These are phyloP conservation scores for Nakazawaea populi DNA, from an alignment of 805 yeast species.

Conservation along the genomic window DNA sequence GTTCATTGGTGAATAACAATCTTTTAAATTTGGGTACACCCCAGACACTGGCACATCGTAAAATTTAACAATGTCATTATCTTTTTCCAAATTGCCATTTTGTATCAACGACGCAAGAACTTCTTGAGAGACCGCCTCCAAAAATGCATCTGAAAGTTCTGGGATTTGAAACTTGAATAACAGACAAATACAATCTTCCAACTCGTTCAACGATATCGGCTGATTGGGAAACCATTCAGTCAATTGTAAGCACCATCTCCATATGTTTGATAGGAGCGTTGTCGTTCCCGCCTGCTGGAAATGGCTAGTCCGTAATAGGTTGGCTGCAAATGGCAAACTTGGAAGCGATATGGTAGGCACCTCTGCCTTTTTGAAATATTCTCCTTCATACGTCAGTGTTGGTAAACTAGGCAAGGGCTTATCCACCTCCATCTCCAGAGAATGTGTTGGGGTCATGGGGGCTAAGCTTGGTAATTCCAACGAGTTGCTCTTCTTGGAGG, in stretches of 20 bases:
- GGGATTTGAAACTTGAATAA: conserved; percentile 5
- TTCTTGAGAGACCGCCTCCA: conserved; percentile 6
- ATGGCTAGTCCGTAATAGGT: conserved; percentile 41
- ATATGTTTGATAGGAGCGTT: conserved; percentile 42
- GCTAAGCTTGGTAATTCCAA: conserved; percentile 1
- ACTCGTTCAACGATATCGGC: conserved; percentile 43
- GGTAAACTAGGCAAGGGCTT: conserved; percentile 9
- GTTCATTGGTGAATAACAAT: conserved; percentile 15
- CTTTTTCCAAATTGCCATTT: conserved; percentile 14
- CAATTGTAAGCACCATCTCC: conserved; percentile 47
- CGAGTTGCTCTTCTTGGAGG: background rate
- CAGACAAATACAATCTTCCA: conserved; percentile 40
- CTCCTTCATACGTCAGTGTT: conserved; percentile 1
- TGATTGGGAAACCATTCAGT: conserved; percentile 48
- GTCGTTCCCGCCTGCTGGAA: conserved; percentile 40
- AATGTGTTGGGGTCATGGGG: conserved; percentile 2
- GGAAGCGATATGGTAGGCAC: conserved; percentile 30
- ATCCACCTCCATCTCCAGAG: background rate
- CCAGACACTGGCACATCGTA: conserved; percentile 30
- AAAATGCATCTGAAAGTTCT: conserved; percentile 1
- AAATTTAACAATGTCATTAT: conserved; percentile 7
- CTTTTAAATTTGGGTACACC: conserved; percentile 21
- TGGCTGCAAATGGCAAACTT: conserved; percentile 49
- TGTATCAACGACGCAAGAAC: background rate
- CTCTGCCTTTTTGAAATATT: background rate